Evolutionary conservation across 1,284 basidiomycete genomes (phyloP), one percentile per base, ranked within the genome.

Genomic region (Puccinia novopanici): DNA sequence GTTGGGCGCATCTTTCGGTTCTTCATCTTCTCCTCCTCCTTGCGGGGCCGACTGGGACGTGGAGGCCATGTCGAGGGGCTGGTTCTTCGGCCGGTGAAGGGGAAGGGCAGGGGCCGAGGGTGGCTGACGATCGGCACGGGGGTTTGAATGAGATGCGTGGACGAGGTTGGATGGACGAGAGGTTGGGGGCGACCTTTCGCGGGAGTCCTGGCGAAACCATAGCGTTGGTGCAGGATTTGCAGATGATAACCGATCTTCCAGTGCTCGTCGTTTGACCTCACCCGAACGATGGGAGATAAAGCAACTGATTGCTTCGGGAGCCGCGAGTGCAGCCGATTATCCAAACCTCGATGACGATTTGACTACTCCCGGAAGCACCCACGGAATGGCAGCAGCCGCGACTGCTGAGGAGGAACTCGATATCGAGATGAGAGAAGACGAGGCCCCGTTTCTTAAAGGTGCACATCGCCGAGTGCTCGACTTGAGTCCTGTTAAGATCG

Each of bases 271-370:
- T 22, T 87, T 99, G 79, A 96, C 96, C 0, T 95, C 93, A 37
- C 97, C 97, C 0, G 97, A 99, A 86, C 90, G 97, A 30, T 99
- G 96, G 94, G 97, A 99, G 87, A 93, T 99, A 86, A 98, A 98
- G 86, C 97, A 99, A 86, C 90, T 99, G 81, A 98, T 99, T 82
- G 94, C 97, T 0, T 97, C 94, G 57, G 97, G 97, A 68, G 93
- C 91, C 6, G 90, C 98, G 67, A 91, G 92, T 83, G 92, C 95
- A 9, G 92, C 93, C 15, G 97, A 99, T 86, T 98, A 98, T 85
- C 96, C 96, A 3, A 95, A 99, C 81, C 88, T 99, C 42, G 93
- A 98, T 83, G 95, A 98, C 83, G 94, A 97, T 84, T 91, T 93
- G 84, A 89, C 87, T 81, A 91, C 92, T 83, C 90, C 92, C 0